phyloP scores from a whole-genome alignment of 2,329 filamentous ascomycete species.

The Beauveria sp. region DNA sequence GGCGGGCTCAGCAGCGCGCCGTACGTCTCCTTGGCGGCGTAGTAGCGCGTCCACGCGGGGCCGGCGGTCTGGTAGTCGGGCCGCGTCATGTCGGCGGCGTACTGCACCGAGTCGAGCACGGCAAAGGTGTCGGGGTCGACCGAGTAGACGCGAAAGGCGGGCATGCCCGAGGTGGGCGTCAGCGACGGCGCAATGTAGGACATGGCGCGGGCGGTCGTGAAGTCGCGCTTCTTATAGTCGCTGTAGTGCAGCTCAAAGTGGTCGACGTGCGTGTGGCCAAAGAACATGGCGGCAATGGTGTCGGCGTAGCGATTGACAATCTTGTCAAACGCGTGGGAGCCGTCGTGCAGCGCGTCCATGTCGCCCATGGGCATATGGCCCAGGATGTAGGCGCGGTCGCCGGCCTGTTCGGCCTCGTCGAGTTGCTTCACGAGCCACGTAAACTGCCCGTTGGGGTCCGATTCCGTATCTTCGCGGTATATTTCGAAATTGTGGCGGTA shows the following conservation, averaged over 20 bases:
- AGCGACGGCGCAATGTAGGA: conserved; percentile 48
- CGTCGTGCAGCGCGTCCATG: conserved; percentile 43
- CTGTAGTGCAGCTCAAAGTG: conserved; percentile 49
- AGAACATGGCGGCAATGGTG: conserved; percentile 50
- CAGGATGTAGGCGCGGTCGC: conserved; percentile 49
- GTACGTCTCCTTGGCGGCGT: conserved; percentile 49
- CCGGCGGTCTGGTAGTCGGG: conserved; percentile 34
- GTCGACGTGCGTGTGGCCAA: conserved; percentile 50
- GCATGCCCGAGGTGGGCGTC: conserved; percentile 47
- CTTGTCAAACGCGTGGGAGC: conserved; percentile 45
- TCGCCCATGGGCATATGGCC: conserved; percentile 49
- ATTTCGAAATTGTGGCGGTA: conserved; percentile 52
- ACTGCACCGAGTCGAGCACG: conserved; percentile 46
- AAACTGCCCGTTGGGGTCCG: conserved; percentile 45
- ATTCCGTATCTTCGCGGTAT: conserved; percentile 41
- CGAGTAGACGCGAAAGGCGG: conserved; percentile 51
- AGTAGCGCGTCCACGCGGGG: conserved; percentile 47
- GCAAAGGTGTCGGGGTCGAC: conserved; percentile 50
- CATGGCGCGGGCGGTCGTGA: conserved; percentile 37
- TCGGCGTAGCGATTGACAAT: conserved; percentile 45
- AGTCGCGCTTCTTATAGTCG: conserved; percentile 34
- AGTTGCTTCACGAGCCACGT: conserved; percentile 47
- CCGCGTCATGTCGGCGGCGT: conserved; percentile 44
- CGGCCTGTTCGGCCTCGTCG: conserved; percentile 41
- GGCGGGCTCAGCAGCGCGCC: conserved; percentile 37